Evolutionary conservation across 768 basidiomycete species (phyloP).

Genomic region (Punctularia strigosozonata): DNA sequence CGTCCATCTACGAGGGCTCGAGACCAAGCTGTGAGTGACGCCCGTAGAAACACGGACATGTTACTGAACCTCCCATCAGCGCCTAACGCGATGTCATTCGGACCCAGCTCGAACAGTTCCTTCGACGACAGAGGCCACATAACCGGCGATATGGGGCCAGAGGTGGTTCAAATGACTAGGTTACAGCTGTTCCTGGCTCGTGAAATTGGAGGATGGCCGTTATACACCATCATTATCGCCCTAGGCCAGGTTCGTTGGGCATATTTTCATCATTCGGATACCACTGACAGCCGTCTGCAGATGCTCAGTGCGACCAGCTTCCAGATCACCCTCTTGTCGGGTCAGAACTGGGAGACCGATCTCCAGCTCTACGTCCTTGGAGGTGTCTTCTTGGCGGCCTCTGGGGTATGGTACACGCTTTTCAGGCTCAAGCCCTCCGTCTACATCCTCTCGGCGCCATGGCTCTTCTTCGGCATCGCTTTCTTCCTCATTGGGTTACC

Average conservation of each 20-base stretch:
- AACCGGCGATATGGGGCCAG: constrained; percentile 27
- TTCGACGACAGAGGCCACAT: constrained; percentile 35
- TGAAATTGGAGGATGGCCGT: constrained; percentile 75
- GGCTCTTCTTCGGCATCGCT: constrained; percentile 84
- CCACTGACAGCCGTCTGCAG: constrained; percentile 17
- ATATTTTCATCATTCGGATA: neutral
- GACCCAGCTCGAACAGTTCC: constrained; percentile 36
- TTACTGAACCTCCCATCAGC: too few species aligned
- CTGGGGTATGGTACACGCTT: constrained; percentile 80
- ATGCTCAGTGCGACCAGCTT: constrained; percentile 90
- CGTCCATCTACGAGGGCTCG: constrained; percentile 45
- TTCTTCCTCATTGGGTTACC: constrained; percentile 90
- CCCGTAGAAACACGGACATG: too few species aligned
- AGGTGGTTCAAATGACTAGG: constrained; percentile 67
- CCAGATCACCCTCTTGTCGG: constrained; percentile 85
- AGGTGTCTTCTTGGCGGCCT: constrained; percentile 75
- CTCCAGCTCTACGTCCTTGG: constrained; percentile 87
- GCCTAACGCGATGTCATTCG: constrained; percentile 9
- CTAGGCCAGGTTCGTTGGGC: constrained; percentile 52
- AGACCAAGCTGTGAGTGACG: constrained; percentile 68
- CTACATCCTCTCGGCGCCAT: constrained; percentile 76
- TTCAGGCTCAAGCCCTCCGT: constrained; percentile 85
- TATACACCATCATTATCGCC: constrained; percentile 85
- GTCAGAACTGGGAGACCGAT: constrained; percentile 72
- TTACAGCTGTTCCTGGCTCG: constrained; percentile 78